phyloP scores from a whole-genome alignment of 768 basidiomycete genomes.

The Coprinopsis sp. region DNA sequence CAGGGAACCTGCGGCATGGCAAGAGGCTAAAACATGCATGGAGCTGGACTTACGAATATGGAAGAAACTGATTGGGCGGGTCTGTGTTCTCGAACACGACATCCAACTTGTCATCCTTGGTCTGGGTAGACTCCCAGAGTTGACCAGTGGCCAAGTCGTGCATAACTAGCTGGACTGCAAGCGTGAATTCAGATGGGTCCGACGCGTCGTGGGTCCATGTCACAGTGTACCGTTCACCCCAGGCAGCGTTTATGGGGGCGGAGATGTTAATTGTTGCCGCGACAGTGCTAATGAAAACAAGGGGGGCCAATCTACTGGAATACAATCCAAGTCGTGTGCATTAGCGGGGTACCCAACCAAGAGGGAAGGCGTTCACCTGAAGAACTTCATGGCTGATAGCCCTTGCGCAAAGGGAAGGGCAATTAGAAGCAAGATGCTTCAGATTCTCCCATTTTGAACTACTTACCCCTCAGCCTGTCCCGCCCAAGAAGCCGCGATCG shows the following conservation, averaged over 20 bases:
- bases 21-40: not conserved
- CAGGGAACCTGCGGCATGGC: too few relatives aligned
- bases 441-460: too few relatives aligned
- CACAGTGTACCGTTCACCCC: not conserved
- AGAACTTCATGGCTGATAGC: too few relatives aligned
- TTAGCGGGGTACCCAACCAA: too few relatives aligned
- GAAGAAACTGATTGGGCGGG: not conserved
- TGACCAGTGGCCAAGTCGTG: not conserved
- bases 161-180: not conserved
- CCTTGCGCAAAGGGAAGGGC: too few relatives aligned
- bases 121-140: conserved; percentile 1
- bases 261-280: not conserved
- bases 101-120: not conserved
- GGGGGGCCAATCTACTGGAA: not conserved
- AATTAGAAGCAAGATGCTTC: too few relatives aligned
- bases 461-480: too few relatives aligned
- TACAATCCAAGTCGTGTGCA: too few relatives aligned
- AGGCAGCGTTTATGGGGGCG: not conserved
- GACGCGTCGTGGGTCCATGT: not conserved
- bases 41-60: not conserved
- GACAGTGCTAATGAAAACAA: not conserved
- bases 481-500: too few relatives aligned
- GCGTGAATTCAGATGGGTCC: not conserved
- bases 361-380: too few relatives aligned
- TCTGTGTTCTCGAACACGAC: not conserved